phyloP scores from a whole-genome alignment of 371 early-diverging fungal species.

The Apophysomyces ossiformis region DNA sequence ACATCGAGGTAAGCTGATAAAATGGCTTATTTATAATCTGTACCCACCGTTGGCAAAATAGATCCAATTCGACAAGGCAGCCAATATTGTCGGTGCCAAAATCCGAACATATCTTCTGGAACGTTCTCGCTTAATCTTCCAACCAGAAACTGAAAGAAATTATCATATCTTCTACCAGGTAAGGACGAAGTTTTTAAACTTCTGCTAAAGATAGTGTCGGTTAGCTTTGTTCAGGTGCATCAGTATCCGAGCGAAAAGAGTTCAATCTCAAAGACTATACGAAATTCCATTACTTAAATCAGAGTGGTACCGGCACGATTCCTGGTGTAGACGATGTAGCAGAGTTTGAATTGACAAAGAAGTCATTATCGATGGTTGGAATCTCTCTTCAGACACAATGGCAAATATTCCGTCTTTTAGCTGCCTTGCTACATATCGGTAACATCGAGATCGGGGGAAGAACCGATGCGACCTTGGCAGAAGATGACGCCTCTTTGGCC shows the following conservation, averaged over 20 bases:
- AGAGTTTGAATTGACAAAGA: slow-evolving; percentile 89
- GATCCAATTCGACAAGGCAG: slow-evolving; percentile 81
- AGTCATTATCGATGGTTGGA: slow-evolving; percentile 85
- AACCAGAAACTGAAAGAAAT: slow-evolving; percentile 93
- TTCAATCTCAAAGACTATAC: slow-evolving; percentile 76
- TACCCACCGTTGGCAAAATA: slow-evolving; percentile 14
- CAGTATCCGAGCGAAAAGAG: slow-evolving; percentile 79
- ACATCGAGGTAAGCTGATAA: slow-evolving; percentile 75
- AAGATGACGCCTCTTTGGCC: slow-evolving; percentile 72
- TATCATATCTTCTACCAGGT: slow-evolving; percentile 99
- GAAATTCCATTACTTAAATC: slow-evolving; percentile 87
- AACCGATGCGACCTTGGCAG: slow-evolving; percentile 68
- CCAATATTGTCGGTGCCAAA: slow-evolving; percentile 91
- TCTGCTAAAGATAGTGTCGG: background rate
- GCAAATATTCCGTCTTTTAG: slow-evolving; percentile 88
- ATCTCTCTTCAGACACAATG: slow-evolving; percentile 84
- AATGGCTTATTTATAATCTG: background rate
- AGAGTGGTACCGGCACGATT: slow-evolving; percentile 83
- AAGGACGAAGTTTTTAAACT: slow-evolving; percentile 2
- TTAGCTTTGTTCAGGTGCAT: slow-evolving; percentile 87
- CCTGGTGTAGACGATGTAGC: slow-evolving; percentile 89
- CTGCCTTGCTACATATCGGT: slow-evolving; percentile 92
- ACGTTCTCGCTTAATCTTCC: slow-evolving; percentile 95
- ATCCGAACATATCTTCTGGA: slow-evolving; percentile 98
- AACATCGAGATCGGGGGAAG: slow-evolving; percentile 85